Conservation (phyloP, 1,139 yeast genomes). For the Casaregolazyma suthepensis region DNA sequence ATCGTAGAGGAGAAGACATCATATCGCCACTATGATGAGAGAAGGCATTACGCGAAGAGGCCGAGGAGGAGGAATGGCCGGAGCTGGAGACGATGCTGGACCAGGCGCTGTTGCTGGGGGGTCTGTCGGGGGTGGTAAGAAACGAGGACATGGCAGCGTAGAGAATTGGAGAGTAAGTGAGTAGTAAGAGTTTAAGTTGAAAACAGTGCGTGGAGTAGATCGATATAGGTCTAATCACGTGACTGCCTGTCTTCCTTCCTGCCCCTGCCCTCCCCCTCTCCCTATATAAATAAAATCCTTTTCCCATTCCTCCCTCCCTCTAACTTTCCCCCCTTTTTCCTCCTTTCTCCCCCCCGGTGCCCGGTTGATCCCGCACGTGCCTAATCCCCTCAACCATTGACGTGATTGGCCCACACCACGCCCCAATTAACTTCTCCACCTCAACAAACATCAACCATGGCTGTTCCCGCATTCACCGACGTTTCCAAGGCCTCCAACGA, state of each 20-base stretch:
- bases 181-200: too few relatives aligned
- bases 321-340: neutral
- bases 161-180: too few relatives aligned
- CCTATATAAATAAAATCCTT: too few relatives aligned
- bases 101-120: neutral
- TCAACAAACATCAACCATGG: conserved; percentile 21
- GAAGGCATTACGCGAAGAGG: conserved; percentile 1
- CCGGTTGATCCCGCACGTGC: neutral
- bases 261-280: neutral
- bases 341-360: neutral
- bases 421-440: neutral
- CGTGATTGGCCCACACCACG: neutral
- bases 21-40: conserved; percentile 1
- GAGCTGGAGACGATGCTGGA: neutral
- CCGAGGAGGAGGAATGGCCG: neutral
- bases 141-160: conserved; percentile 6
- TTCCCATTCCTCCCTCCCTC: neutral
- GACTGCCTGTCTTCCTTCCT: neutral
- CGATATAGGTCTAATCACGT: too few relatives aligned
- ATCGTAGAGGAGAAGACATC: conserved; percentile 3
- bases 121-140: conserved; percentile 4
- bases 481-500: conserved; percentile 87
- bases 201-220: too few relatives aligned
- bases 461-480: conserved; percentile 49
- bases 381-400: neutral